phyloP scores from a whole-genome alignment of 257 asterid genomes.

The Voacanga thouarsii region DNA sequence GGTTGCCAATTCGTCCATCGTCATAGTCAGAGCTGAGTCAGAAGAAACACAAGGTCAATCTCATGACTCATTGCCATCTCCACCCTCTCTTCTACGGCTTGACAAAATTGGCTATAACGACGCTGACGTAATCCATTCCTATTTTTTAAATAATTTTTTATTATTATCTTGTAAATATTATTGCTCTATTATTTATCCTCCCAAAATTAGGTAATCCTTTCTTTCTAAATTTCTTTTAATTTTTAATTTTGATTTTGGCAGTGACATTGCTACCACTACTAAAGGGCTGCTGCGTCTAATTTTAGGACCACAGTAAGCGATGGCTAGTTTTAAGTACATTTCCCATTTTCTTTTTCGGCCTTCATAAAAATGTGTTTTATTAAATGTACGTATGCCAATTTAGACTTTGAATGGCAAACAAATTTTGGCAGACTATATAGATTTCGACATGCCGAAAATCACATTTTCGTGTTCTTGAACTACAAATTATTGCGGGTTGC shows the following conservation, averaged over 20 bases:
- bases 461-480: too few relatives aligned
- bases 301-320: not conserved
- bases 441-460: too few relatives aligned
- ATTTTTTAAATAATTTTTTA: not conserved
- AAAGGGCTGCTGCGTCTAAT: not conserved
- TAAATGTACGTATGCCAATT: too few relatives aligned
- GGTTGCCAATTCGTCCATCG: not conserved
- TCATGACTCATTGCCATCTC: constrained; percentile 18
- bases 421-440: too few relatives aligned
- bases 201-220: constrained; percentile 21
- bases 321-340: not conserved
- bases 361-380: too few relatives aligned
- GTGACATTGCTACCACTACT: not conserved
- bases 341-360: not conserved
- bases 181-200: not conserved
- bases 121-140: constrained; percentile 31
- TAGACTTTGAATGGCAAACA: too few relatives aligned
- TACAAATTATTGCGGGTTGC: too few relatives aligned
- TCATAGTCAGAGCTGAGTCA: constrained; percentile 41
- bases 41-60: constrained; percentile 23
- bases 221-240: not conserved
- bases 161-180: constrained; percentile 17
- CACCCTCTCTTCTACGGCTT: not conserved
- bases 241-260: not conserved
- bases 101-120: constrained; percentile 6